Evolutionary conservation across 495 filamentous ascomycete species (phyloP), one percentile per base, ranked within the genome.

Genomic region (Chaetomium cochliodes): DNA sequence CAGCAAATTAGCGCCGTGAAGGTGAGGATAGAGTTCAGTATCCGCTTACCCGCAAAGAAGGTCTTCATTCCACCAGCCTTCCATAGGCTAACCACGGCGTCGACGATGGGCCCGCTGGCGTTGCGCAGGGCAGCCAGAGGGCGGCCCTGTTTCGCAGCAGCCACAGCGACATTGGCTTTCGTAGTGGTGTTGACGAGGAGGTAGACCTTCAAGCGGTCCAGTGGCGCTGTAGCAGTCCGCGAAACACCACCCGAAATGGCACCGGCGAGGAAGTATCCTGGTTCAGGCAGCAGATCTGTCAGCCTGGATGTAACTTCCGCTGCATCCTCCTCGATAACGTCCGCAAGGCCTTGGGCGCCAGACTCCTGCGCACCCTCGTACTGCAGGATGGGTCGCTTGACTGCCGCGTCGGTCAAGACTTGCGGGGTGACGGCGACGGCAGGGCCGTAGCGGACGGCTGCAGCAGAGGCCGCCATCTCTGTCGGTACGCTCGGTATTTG

Each of bases 201-300:
- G 75, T 96, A 98, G 62, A 98, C 93, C 75, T 97, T 97, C 58
- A 98, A 84, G 69, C 94, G 92, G 78, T 98, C 94, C 76, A 98
- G 86, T 56, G 94, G 94, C 22, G 94, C 94, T 49, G 94, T 98
- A 62, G 90, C 87, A 74, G 94, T 97, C 65, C 94, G 86, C 63
- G 93, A 97, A 60, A 96, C 87, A 70, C 88, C 92, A 64, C 94
- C 94, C 67, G 94, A 92, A 60, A 96, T 79, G 67, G 91, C 94
- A 76, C 94, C 94, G 67, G 96, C 96, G 80, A 93, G 76, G 77
- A 98, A 98, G 79, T 98, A 98, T 81, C 93, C 93, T 97, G 91
- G 77, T 78, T 84, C 81, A 72, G 83, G 84, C 58, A 83, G 74
- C 68, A 83, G 76, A 66, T 76, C 78, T 72, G 80, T 83, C 78